phyloP scores from a whole-genome alignment of 768 basidiomycete genomes.

The Wakefieldia striispora region DNA sequence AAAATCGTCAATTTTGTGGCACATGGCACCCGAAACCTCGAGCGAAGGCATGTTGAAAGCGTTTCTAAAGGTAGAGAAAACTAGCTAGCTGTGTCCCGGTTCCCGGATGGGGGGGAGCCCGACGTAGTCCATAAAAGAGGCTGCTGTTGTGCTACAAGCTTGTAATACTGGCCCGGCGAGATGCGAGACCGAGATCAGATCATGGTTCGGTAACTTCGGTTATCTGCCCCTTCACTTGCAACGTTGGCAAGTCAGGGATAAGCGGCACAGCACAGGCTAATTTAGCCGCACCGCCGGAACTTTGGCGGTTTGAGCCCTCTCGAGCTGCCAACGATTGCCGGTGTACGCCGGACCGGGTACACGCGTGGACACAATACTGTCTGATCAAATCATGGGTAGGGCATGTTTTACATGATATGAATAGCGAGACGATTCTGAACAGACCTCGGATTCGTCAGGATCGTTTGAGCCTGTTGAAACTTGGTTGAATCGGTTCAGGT shows the following conservation, averaged over 20 bases:
- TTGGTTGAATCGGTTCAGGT: no score
- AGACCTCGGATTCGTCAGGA: no score
- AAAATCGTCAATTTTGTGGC: not conserved
- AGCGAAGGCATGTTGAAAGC: not conserved
- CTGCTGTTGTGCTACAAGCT: not conserved
- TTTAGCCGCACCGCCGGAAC: no score
- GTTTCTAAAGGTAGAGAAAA: not conserved
- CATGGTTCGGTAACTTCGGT: not conserved
- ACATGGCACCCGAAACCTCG: not conserved
- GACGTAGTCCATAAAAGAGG: not conserved
- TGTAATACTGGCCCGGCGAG: not conserved
- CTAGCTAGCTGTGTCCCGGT: not conserved
- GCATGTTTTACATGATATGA: no score
- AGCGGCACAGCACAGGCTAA: not conserved
- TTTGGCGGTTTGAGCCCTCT: no score
- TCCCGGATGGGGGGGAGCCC: not conserved
- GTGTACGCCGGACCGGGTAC: no score
- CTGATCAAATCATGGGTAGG: no score
- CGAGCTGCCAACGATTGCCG: no score
- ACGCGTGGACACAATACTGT: no score
- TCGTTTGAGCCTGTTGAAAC: not conserved
- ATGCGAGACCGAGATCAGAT: conserved; percentile 1
- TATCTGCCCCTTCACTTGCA: not conserved
- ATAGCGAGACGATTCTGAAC: no score
- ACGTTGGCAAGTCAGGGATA: not conserved